phyloP scores from a whole-genome alignment of 1,284 basidiomycete genomes.

The Trichosporon sp. region DNA sequence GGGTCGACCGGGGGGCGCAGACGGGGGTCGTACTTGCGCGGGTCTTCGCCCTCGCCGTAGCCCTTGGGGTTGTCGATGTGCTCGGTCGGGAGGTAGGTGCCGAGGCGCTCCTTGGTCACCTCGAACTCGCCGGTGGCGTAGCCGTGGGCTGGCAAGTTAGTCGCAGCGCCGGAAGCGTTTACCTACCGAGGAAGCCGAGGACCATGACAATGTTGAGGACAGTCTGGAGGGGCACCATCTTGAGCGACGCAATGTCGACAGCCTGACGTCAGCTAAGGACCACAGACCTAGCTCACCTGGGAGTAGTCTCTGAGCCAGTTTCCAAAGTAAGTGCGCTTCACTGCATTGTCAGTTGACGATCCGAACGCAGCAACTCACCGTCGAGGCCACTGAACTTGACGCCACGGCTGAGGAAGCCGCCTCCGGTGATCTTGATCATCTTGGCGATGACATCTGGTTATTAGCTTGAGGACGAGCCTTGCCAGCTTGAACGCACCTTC shows the following conservation, averaged over 20 bases:
- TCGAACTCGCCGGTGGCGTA: constrained; percentile 70
- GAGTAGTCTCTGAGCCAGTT: constrained; percentile 75
- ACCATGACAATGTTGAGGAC: constrained; percentile 87
- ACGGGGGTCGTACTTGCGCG: constrained; percentile 73
- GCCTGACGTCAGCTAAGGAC: constrained; percentile 60
- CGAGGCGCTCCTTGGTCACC: constrained; percentile 82
- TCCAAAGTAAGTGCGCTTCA: constrained; percentile 44
- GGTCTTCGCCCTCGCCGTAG: constrained; percentile 82
- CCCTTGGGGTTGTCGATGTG: constrained; percentile 85
- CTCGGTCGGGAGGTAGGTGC: constrained; percentile 82
- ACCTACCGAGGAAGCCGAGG: constrained; percentile 67
- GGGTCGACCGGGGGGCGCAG: constrained; percentile 75
- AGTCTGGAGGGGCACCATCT: constrained; percentile 70
- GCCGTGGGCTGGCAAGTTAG: constrained; percentile 29
- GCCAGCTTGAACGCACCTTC: constrained; percentile 52
- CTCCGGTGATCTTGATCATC: constrained; percentile 66
- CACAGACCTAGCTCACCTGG: constrained; percentile 36
- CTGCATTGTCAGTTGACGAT: constrained; percentile 55
- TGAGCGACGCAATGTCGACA: constrained; percentile 77
- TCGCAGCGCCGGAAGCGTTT: not conserved
- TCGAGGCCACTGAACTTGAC: constrained; percentile 65
- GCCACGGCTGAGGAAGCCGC: constrained; percentile 67
- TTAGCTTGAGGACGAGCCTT: constrained; percentile 14
- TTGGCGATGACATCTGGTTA: constrained; percentile 36
- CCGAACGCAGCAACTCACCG: constrained; percentile 24